Evolutionary conservation across 139 green algal genomes (phyloP), one percentile per base, ranked within the genome.

Genomic region (Chlorella sorokiniana): DNA sequence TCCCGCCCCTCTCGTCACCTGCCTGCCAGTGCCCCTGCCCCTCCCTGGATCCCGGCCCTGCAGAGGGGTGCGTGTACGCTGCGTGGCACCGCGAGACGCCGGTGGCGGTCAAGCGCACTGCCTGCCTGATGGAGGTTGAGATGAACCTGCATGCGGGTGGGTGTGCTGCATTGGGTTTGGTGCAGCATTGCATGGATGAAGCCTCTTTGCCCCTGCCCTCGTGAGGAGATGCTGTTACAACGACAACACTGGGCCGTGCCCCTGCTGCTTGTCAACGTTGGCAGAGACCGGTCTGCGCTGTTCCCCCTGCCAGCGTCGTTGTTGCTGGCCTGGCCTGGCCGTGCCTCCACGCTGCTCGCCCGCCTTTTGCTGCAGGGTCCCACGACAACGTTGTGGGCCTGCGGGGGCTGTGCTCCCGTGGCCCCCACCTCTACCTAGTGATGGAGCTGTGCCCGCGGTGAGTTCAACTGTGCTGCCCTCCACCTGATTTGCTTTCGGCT

Each of bases 391-490:
- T 91, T 27, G 86, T 91, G 25, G 73, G 71, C 37, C 76, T 90
- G 51, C 76, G 88, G 37, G 88, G 86, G 14, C 56, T 90, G 44
- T 84, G 75, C 54, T 79, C 82, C 59, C 75, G 84, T 35, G 79
- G 76, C 14, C 25, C 68, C 35, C 54, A 88, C 27, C 33, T 86
- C 22, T 89, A 89, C 51, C 45, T 91, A 0, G 76, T 91, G 33
- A 91, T 91, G 88, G 88, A 91, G 80, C 84, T 90, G 42, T 91
- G 88, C 80, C 85, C 85, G 33, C 75, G 79, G 79, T 79, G n/a
- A 40, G 62, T 67, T 31, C 29, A n/a, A 37, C 22, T 37, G 4
- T 61, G 20, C 52, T 22, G 10, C 52, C 7, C 52, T 23, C 61
- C 4, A 29, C 61, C 29, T 38, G 22, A 59, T 25, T 16, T 59